Base-by-base conservation (phyloP, 441 rosid genomes). In the Aleurites moluccanus region DNA sequence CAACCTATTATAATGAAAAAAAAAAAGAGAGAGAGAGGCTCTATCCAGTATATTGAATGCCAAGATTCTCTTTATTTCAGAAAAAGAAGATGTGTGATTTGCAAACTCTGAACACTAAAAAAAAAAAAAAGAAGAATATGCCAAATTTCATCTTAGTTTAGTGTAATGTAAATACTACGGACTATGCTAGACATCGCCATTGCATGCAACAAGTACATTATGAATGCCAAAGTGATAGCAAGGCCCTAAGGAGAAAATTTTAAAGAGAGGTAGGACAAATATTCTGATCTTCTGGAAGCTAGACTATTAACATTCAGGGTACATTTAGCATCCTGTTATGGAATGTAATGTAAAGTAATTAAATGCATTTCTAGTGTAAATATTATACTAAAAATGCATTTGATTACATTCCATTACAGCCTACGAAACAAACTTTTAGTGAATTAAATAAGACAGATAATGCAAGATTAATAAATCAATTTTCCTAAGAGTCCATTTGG, bases 1-100 rank as follows among this genome's bases (percentile, higher is more conserved):
- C 44, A 57, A 72, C 59, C 80, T 45, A 59, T 57, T 77, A 65
- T 40, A 64, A 42, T 38, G 69, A 25, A 79, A 79, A 81, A 69
- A n/a, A n/a, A n/a, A n/a, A n/a, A n/a, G n/a, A n/a, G n/a, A n/a
- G n/a, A 79, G 65, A 81, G 44, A 74, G 40, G 38, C 45, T 64
- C 71, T 56, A 44, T 56, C 53, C 71, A 64, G 60, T 64, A 71
- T 10, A 40, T 55, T 55, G 64, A 52, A 76, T 14, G 11, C 40
- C 14, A 20, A 55, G 33, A 25, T 40, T 52, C 62, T 63, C 35
- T 27, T 35, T 64, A 13, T 13, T 25, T 21, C 11, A 3, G 64
- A 28, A n/a, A 61, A 49, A 30, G 4, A 30, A 59, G 4, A 40
- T 42, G 75, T 42, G 52, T 13, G 61, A 0, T 13, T 11, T 3